These are phyloP conservation scores for Coniella vitis DNA, from an alignment of 2,329 filamentous ascomycete species.

Conservation along the genomic window DNA sequence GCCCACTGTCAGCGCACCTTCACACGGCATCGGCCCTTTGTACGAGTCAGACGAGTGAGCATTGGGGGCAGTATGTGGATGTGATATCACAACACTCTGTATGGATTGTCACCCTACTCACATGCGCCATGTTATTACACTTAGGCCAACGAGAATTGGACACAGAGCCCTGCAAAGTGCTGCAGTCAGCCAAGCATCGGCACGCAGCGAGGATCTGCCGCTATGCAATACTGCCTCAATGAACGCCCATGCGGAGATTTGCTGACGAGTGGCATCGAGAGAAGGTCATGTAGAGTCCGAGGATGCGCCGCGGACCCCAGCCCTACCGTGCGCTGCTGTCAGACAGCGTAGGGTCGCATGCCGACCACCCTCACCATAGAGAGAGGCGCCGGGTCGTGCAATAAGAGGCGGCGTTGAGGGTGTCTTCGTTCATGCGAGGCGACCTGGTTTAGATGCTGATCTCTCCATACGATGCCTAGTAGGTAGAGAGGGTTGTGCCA, in stretches of 20 bases:
- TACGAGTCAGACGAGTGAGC: not conserved
- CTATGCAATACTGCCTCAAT: not conserved
- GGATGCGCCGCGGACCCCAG: not conserved
- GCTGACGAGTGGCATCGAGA: not conserved
- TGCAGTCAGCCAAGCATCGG: not conserved
- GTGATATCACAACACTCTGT: not conserved
- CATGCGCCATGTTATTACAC: too few relatives aligned
- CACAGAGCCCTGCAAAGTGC: not conserved
- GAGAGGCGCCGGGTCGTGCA: not conserved
- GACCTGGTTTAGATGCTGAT: too few relatives aligned
- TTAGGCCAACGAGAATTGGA: too few relatives aligned
- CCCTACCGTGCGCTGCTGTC: not conserved
- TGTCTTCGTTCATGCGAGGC: not conserved
- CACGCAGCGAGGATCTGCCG: constrained; percentile 1
- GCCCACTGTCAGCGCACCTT: too few relatives aligned
- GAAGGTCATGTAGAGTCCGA: not conserved
- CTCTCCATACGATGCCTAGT: too few relatives aligned
- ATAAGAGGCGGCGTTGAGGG: not conserved
- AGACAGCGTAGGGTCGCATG: not conserved
- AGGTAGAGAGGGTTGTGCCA: too few relatives aligned
- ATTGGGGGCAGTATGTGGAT: not conserved
- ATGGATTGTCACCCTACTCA: too few relatives aligned
- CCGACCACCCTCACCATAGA: not conserved
- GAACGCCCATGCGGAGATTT: not conserved
- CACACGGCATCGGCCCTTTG: too few relatives aligned